A percentile compares a stretch with the other conserved stretches of the same genome.
Evolutionary conservation across 2,329 filamentous ascomycete genomes (phyloP).

Genomic region (Monosporascus sp.): DNA sequence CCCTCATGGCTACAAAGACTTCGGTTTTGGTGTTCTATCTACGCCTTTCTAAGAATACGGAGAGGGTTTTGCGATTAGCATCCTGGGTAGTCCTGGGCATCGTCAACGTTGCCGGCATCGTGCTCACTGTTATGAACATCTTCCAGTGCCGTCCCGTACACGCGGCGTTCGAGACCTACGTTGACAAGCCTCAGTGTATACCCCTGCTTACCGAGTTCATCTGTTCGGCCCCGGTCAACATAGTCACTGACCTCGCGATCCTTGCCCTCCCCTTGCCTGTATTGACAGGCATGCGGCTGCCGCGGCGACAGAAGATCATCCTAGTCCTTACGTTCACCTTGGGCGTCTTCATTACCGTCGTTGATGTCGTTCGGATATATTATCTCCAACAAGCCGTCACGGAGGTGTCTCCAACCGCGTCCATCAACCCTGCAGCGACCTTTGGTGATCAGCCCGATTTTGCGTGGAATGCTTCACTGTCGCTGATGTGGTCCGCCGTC

Average conservation of each 20-base stretch:
- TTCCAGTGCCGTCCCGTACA: constrained; percentile 75
- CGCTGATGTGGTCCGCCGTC: constrained; percentile 90
- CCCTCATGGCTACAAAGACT: constrained; percentile 85
- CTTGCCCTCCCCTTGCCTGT: constrained; percentile 85
- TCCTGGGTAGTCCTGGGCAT: constrained; percentile 74
- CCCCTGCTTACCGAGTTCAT: constrained; percentile 59
- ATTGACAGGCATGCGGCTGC: constrained; percentile 78
- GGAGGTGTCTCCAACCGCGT: constrained; percentile 31
- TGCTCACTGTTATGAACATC: constrained; percentile 79
- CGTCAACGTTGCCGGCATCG: constrained; percentile 72
- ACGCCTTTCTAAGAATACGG: constrained; percentile 69
- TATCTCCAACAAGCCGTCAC: constrained; percentile 73
- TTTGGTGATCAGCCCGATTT: constrained; percentile 52
- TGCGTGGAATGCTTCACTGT: constrained; percentile 72
- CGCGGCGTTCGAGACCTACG: constrained; percentile 57
- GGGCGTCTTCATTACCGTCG: constrained; percentile 79
- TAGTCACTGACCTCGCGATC: constrained; percentile 85
- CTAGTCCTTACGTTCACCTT: constrained; percentile 80
- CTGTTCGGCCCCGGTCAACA: constrained; percentile 81
- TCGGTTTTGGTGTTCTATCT: constrained; percentile 92
- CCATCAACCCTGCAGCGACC: constrained; percentile 33
- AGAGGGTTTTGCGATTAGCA: constrained; percentile 71
- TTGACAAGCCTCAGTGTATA: constrained; percentile 40
- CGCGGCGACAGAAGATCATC: constrained; percentile 80
- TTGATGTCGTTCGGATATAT: constrained; percentile 85